phyloP scores from a whole-genome alignment of 2,329 filamentous ascomycete species.

The Graphiopsis chlorocephala region DNA sequence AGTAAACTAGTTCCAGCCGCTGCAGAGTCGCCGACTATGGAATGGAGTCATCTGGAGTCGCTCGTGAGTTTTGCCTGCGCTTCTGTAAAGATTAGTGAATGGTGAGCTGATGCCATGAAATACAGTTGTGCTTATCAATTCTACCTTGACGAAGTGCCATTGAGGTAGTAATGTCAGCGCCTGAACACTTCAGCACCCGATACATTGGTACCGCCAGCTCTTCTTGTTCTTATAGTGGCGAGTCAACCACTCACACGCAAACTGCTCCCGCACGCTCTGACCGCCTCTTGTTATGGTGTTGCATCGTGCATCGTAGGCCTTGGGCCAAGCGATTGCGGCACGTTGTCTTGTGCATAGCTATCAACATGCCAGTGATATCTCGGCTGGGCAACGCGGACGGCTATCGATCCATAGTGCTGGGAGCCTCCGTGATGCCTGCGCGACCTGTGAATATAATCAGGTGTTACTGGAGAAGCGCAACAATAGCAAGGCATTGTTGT shows the following conservation, averaged over 20 bases:
- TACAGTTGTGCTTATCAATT: not conserved
- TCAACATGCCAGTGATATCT: conserved; percentile 14
- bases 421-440: not conserved
- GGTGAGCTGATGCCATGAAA: not conserved
- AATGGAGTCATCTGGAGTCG: not conserved
- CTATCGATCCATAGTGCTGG: conserved; percentile 12
- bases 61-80: not conserved
- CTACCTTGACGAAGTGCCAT: not conserved
- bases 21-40: not conserved
- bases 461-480: not conserved
- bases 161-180: not conserved
- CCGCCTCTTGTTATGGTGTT: conserved; percentile 4
- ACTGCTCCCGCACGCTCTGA: not conserved
- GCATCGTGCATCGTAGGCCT: conserved; percentile 5
- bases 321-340: conserved; percentile 13
- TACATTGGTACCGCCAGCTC: not conserved
- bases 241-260: not conserved
- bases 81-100: not conserved
- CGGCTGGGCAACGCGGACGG: conserved; percentile 7
- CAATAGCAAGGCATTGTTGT: not conserved
- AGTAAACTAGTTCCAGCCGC: conserved; percentile 3
- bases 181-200: not conserved
- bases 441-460: not conserved
- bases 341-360: conserved; percentile 15
- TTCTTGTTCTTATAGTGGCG: not conserved